These are phyloP conservation scores for Blastobotrys ciferrii DNA, from an alignment of 1,139 yeast species.

Conservation along the genomic window DNA sequence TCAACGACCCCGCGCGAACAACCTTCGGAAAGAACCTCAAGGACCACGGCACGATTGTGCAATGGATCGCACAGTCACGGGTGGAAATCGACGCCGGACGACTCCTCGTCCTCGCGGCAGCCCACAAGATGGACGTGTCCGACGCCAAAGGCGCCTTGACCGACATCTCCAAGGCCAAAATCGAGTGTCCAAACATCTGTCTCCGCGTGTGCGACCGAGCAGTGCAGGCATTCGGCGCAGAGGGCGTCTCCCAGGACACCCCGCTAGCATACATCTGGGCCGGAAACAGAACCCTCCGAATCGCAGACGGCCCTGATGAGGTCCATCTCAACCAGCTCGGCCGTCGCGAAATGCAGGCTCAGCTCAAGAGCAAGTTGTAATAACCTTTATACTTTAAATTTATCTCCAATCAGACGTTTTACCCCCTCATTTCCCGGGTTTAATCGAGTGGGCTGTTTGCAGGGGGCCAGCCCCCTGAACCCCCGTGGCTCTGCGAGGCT, in stretches of 20 bases:
- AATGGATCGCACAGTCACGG: conserved; percentile 54
- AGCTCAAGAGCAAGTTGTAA: conserved; percentile 11
- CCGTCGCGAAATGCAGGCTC: conserved; percentile 39
- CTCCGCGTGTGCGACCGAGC: conserved; percentile 61
- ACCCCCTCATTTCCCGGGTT: too few species aligned
- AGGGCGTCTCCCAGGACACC: conserved; percentile 63
- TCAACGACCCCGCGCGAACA: conserved; percentile 46
- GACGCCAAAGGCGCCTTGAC: conserved; percentile 56
- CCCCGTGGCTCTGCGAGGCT: too few species aligned
- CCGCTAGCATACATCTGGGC: conserved; percentile 60
- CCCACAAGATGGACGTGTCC: conserved; percentile 57
- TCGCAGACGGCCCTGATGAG: conserved; percentile 78
- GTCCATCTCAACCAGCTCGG: conserved; percentile 66
- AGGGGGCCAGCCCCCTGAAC: conserved; percentile 5
- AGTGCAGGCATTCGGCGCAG: conserved; percentile 68
- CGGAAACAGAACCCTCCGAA: conserved; percentile 56
- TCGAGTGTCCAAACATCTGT: conserved; percentile 61
- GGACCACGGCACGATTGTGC: conserved; percentile 53
- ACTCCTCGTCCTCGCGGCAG: conserved; percentile 61
- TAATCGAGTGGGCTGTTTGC: too few species aligned
- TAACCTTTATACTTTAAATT: neutral
- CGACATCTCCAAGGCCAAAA: conserved; percentile 69
- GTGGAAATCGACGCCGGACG: conserved; percentile 59
- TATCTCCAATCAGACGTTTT: neutral
- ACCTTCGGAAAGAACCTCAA: conserved; percentile 59